Evolutionary conservation across 2,329 filamentous ascomycete species (phyloP).

Genomic region (Fusarium pseudocircinatum): DNA sequence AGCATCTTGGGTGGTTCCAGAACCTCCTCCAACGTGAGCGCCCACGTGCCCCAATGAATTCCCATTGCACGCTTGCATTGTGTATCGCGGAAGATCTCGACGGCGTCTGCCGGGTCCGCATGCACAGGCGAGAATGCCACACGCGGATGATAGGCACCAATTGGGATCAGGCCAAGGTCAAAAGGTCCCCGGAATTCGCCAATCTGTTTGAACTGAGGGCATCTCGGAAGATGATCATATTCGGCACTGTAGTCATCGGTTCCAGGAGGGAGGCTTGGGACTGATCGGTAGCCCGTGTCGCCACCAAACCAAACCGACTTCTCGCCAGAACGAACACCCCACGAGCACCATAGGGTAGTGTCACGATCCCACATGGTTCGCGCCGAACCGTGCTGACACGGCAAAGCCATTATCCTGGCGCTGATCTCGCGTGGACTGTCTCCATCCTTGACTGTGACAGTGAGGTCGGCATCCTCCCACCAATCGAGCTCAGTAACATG

Average conservation of each 20-base stretch:
- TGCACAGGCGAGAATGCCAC: conserved; percentile 82
- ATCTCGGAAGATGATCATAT: conserved; percentile 73
- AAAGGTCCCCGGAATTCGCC: conserved; percentile 84
- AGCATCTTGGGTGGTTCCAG: conserved; percentile 81
- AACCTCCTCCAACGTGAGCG: conserved; percentile 84
- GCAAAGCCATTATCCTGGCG: conserved; percentile 78
- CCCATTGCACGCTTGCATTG: conserved; percentile 80
- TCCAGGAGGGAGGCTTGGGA: conserved; percentile 69
- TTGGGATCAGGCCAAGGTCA: conserved; percentile 90
- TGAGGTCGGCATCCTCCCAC: conserved; percentile 88
- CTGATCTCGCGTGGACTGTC: conserved; percentile 60
- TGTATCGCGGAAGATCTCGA: conserved; percentile 90
- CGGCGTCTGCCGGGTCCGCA: conserved; percentile 84
- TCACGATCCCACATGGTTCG: conserved; percentile 75
- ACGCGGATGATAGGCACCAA: conserved; percentile 85
- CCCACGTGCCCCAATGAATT: conserved; percentile 95
- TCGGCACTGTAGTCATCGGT: conserved; percentile 77
- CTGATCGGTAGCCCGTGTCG: conserved; percentile 89
- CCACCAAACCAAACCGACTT: conserved; percentile 89
- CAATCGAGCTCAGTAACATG: conserved; percentile 92
- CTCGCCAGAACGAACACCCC: conserved; percentile 78
- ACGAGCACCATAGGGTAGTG: conserved; percentile 87
- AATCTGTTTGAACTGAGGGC: conserved; percentile 87
- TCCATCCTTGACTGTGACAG: conserved; percentile 54
- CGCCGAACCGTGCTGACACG: conserved; percentile 84